phyloP scores from a whole-genome alignment of 2,329 filamentous ascomycete genomes.

The Aspergillus versicolor region DNA sequence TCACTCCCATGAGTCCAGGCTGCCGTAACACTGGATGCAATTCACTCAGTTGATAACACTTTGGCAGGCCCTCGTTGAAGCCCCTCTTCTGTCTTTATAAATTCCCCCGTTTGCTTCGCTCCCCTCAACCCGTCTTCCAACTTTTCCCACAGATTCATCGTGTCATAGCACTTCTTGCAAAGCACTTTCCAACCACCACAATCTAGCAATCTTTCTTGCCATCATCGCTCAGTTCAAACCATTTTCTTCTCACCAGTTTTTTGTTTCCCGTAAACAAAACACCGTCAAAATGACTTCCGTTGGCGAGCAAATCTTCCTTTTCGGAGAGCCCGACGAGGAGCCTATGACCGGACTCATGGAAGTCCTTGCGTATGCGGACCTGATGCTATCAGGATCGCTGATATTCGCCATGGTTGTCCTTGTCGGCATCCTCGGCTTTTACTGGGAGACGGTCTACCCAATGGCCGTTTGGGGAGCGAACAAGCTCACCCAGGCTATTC shows the following conservation, averaged over 20 bases:
- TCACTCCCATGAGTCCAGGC: neutral
- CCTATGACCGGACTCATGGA: neutral
- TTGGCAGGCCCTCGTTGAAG: neutral
- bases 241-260: neutral
- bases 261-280: neutral
- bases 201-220: neutral
- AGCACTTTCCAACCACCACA: neutral
- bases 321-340: slow-evolving; percentile 12
- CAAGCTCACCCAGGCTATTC: neutral
- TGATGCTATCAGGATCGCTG: slow-evolving; percentile 10
- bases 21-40: neutral
- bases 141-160: neutral
- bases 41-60: neutral
- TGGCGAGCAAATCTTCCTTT: slow-evolving; percentile 17
- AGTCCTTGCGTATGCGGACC: slow-evolving; percentile 9
- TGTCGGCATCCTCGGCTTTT: neutral
- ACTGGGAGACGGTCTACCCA: slow-evolving; percentile 5
- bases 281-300: slow-evolving; percentile 16
- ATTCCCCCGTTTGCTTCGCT: neutral
- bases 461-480: neutral
- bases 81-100: neutral
- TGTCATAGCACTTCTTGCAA: neutral
- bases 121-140: neutral
- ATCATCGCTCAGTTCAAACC: neutral
- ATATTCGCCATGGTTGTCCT: slow-evolving; percentile 11